Evolutionary conservation across 345 rosid species (phyloP).

Genomic region (Eucalyptus sp.): DNA sequence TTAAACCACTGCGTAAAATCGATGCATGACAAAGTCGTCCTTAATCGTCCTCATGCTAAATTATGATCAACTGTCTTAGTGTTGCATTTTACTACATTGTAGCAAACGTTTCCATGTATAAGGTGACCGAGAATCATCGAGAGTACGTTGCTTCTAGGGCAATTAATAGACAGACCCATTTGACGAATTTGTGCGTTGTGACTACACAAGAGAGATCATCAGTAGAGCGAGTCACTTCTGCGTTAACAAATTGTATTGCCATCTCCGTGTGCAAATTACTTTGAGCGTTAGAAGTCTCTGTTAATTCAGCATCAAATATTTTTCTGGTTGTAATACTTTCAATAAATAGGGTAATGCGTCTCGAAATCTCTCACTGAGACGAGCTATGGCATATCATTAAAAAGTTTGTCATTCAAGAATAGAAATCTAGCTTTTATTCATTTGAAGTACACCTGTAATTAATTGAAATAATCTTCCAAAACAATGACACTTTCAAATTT

Average conservation of each 20-base stretch:
- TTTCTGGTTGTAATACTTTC: neutral
- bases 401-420: neutral
- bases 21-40: neutral
- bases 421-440: neutral
- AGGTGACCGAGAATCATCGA: neutral
- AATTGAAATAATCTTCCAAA: neutral
- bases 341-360: neutral
- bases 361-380: neutral
- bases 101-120: neutral
- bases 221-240: neutral
- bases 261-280: neutral
- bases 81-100: neutral
- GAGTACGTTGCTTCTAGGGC: neutral
- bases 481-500: neutral
- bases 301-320: neutral
- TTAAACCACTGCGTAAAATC: neutral
- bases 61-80: neutral
- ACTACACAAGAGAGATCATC: neutral
- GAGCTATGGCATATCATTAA: neutral
- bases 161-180: neutral
- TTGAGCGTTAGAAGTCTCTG: neutral
- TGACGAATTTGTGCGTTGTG: neutral
- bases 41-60: neutral
- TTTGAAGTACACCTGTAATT: neutral
- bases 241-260: neutral